Conservation (phyloP, 495 filamentous ascomycete species). For the Saxispiralis lemnorum region DNA sequence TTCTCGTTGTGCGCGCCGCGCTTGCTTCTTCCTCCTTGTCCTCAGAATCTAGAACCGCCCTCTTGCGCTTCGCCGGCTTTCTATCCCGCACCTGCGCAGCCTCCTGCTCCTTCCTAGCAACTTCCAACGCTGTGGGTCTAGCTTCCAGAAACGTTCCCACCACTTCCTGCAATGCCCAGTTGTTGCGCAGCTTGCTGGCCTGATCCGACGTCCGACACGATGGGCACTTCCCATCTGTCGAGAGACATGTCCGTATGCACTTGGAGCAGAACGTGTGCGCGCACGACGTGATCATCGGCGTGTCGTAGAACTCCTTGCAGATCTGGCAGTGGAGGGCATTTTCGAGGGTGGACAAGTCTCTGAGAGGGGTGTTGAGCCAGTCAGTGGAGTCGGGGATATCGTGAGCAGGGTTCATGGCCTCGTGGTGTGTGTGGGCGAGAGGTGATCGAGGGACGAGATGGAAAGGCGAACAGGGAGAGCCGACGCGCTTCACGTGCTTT, state of each 20-base stretch:
- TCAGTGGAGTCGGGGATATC: conserved; percentile 79
- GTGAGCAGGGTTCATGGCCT: conserved; percentile 15
- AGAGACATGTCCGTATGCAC: conserved; percentile 75
- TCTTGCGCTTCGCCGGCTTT: conserved; percentile 25
- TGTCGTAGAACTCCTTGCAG: conserved; percentile 91
- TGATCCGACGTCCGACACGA: conserved; percentile 61
- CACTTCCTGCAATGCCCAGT: conserved; percentile 66
- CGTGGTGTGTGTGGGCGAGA: not conserved
- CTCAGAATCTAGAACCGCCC: conserved; percentile 35
- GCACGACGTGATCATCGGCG: conserved; percentile 86
- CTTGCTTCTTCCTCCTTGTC: conserved; percentile 21
- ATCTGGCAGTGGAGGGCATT: conserved; percentile 81
- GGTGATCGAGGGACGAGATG: not conserved
- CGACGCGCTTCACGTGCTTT: not conserved
- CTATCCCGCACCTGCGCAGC: conserved; percentile 8
- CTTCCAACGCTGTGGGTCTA: conserved; percentile 40
- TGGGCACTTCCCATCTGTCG: conserved; percentile 69
- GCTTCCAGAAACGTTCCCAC: conserved; percentile 60
- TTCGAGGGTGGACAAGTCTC: conserved; percentile 57
- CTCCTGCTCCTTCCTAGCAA: conserved; percentile 33
- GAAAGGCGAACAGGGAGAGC: not conserved
- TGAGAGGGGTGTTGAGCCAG: conserved; percentile 69
- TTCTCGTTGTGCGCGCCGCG: conserved; percentile 22
- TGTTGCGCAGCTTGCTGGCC: conserved; percentile 65
- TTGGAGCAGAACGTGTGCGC: conserved; percentile 92